These are phyloP conservation scores for Arabidopsis suecica DNA, from an alignment of 345 rosid genomes.

Conservation along the genomic window DNA sequence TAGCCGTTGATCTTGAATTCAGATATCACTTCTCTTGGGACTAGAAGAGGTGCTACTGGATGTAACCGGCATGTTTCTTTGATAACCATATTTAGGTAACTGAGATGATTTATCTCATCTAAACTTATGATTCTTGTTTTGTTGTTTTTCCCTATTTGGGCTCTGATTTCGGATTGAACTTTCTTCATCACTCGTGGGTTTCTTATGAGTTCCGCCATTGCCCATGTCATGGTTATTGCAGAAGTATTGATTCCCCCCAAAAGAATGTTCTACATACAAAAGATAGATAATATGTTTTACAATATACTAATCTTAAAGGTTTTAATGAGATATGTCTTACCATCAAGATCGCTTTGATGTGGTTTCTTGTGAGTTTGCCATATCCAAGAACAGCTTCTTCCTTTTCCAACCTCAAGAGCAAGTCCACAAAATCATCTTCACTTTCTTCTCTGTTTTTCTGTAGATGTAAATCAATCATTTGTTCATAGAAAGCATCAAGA, in stretches of 20 bases:
- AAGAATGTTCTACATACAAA: slow-evolving; percentile 45
- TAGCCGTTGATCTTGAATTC: slow-evolving; percentile 41
- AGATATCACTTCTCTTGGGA: slow-evolving; percentile 50
- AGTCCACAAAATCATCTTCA: slow-evolving; percentile 47
- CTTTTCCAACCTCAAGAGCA: slow-evolving; percentile 48
- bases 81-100: slow-evolving; percentile 49
- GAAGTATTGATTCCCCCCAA: slow-evolving; percentile 55
- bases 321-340: slow-evolving; percentile 1
- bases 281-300: not conserved
- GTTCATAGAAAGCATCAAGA: slow-evolving; percentile 43
- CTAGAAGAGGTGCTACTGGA: slow-evolving; percentile 47
- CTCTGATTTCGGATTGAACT: slow-evolving; percentile 57
- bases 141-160: slow-evolving; percentile 28
- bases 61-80: slow-evolving; percentile 55
- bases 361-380: slow-evolving; percentile 44
- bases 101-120: slow-evolving; percentile 35
- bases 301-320: not conserved
- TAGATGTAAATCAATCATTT: slow-evolving; percentile 53
- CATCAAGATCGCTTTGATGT: slow-evolving; percentile 43
- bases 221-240: slow-evolving; percentile 57
- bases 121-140: slow-evolving; percentile 30
- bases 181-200: slow-evolving; percentile 61
- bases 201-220: slow-evolving; percentile 61
- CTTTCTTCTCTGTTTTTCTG: slow-evolving; percentile 31
- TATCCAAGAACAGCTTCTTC: slow-evolving; percentile 39